Base-by-base conservation (phyloP, 2,329 filamentous ascomycete genomes). In the Calonectria honghensis region DNA sequence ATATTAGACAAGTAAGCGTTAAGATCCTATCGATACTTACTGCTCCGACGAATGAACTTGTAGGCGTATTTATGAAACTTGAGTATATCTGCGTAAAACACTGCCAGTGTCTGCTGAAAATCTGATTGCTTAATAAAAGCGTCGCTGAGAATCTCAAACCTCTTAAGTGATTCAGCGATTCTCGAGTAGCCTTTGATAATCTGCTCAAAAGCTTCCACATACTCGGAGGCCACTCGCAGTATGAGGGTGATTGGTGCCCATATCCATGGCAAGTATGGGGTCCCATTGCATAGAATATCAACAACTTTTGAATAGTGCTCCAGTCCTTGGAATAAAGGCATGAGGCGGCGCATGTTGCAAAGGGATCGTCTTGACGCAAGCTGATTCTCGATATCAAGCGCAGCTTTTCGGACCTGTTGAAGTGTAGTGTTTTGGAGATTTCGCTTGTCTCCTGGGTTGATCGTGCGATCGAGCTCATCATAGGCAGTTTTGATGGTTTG, bases 31-130 rank as follows among this genome's bases (percentile, higher is more conserved):
- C 48, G 2, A 24, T 2, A 74, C 81, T 73, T 57, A 84, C 84
- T 67, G 20, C 79, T 83, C 35, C 83, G 74, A 0, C 83, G 79
- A 24, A 90, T 83, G 52, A 89, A 89, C 18, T 84, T 85, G 72
- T 90, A 90, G 0, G 87, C 86, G 3, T 85, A 61, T 29, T 84
- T 84, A 65, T 90, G 88, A 48, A 90, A 90, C 16, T 85, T 74
- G 0, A 90, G 79, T 27, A 90, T 88, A n/a, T 90, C 87, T 0
- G 84, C 79, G 51, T 90, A 90, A 39, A 88, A 87, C 0, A 86
- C 72, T 0, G 85, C 86, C 0, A 90, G 73, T 0, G 85, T 83
- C 14, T 85, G 76, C 41, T 89, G 86, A 39, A 90, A 85, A 0
- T 85, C 78, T 0, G 73, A 37, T 6, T 86, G 77, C 0, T 66